Base-by-base conservation (phyloP, 345 rosid genomes). In the Eucalyptus albens region DNA sequence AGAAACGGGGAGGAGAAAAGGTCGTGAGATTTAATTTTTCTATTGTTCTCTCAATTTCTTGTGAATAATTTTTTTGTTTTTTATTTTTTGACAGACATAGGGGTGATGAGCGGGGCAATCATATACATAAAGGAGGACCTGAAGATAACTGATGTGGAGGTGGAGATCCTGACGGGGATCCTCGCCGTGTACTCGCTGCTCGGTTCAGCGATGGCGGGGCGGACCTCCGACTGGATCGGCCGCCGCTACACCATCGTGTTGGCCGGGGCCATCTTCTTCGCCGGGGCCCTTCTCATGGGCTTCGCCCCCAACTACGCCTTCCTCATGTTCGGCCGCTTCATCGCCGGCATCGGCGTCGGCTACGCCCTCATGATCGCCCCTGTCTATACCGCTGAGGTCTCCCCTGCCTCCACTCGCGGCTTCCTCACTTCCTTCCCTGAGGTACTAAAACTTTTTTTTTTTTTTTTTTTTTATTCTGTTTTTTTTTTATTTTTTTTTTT, bases 311-410 rank as follows among this genome's bases (percentile, higher is more conserved):
- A 92, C 92, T 98, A 97, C 44, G 92, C 95, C 50, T 98, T 98
- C 88, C 97, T 98, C 87, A 97, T 98, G 99, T 92, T 93, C 26
- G 99, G 97, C 50, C 95, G 99, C 16, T 94, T 97, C 77, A 93
- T 97, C 8, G 99, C 99, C 59, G 99, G 99, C 1, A 42, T 98
- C 8, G 99, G 99, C 26, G 95, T 96, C 15, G 99, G 99, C 5
- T 97, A 94, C 50, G 99, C 97, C 6, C 97, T 97, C 91, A 94
- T 98, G 98, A 97, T 98, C 27, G 99, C 99, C 37, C 99, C 99
- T 1, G 99, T 98, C 11, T 98, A 97, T 80, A 94, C 99, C 4
- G 97, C 99, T 24, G 99, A 97, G 89, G 94, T 98, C 51, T 94
- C 99, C 26, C 99, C 99, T 14, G 97, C 99, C 2, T 93, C 99